Evolutionary conservation across 805 yeast species (phyloP).

Genomic region (Monosporozyma aquatica): DNA sequence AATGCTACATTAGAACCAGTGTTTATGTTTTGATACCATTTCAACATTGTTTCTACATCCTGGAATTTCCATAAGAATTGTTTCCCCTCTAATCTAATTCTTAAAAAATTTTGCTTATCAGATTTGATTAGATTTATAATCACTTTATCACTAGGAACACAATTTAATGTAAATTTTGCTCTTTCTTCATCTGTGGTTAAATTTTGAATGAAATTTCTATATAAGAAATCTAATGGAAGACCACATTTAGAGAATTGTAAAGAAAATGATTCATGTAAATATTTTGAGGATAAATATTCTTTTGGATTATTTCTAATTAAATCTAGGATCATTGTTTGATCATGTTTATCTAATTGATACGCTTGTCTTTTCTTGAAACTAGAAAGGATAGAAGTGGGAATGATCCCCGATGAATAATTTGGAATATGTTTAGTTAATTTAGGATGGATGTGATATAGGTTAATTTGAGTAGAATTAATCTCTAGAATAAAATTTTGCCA

Average conservation of each 20-base stretch:
- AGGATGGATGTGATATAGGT: conserved; percentile 45
- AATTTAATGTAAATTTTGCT: neutral
- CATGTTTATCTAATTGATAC: conserved; percentile 19
- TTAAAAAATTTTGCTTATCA: conserved; percentile 44
- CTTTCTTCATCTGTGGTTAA: neutral
- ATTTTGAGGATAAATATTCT: conserved; percentile 27
- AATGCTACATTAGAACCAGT: conserved; percentile 72
- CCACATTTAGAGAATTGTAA: conserved; percentile 80
- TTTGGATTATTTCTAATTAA: conserved; percentile 12
- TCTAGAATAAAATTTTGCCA: conserved; percentile 69
- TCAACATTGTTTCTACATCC: conserved; percentile 55
- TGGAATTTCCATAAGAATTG: conserved; percentile 66
- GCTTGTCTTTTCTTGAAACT: conserved; percentile 9
- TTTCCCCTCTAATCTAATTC: conserved; percentile 73
- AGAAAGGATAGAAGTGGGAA: conserved; percentile 1
- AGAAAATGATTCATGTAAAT: conserved; percentile 54
- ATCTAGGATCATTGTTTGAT: conserved; percentile 15
- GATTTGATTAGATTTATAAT: conserved; percentile 17
- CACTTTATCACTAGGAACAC: conserved; percentile 1
- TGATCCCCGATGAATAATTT: conserved; percentile 14
- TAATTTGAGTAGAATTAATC: conserved; percentile 78
- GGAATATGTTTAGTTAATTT: conserved; percentile 24
- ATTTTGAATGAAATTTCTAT: conserved; percentile 24
- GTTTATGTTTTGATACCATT: conserved; percentile 65
- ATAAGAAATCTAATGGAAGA: conserved; percentile 67